These are phyloP conservation scores for Ilyonectria mors-panacis DNA, from an alignment of 2,329 filamentous ascomycete genomes.

Conservation along the genomic window DNA sequence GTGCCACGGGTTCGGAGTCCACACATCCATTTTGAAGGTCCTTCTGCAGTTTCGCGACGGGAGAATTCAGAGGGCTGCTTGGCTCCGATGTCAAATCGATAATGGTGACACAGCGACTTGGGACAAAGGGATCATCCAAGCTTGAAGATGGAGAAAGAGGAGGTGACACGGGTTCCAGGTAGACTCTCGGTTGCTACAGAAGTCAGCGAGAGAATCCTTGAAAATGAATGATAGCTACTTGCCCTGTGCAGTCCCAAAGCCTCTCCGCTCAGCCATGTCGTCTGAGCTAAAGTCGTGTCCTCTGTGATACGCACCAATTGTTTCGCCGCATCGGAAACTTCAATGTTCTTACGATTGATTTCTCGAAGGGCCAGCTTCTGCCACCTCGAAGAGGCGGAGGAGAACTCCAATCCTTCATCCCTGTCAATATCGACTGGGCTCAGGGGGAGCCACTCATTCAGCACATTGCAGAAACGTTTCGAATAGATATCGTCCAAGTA, in stretches of 20 bases:
- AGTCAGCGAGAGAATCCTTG: not conserved
- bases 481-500: slow-evolving; percentile 38
- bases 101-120: slow-evolving; percentile 29
- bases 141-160: slow-evolving; percentile 49
- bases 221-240: not conserved
- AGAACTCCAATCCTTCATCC: slow-evolving; percentile 50
- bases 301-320: not conserved
- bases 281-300: not conserved
- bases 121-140: slow-evolving; percentile 38
- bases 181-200: slow-evolving; percentile 9
- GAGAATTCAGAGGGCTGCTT: slow-evolving; percentile 38
- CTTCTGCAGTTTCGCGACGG: slow-evolving; percentile 26
- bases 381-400: slow-evolving; percentile 39
- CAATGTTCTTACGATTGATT: slow-evolving; percentile 44
- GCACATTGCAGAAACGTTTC: slow-evolving; percentile 40
- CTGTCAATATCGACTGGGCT: slow-evolving; percentile 36
- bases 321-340: slow-evolving; percentile 1
- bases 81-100: slow-evolving; percentile 53
- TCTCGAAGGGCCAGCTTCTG: slow-evolving; percentile 46
- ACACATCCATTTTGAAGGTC: slow-evolving; percentile 26
- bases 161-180: slow-evolving; percentile 43
- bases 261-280: not conserved
- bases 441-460: slow-evolving; percentile 51
- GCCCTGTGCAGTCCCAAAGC: slow-evolving; percentile 29
- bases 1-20: slow-evolving; percentile 39